Evolutionary conservation across 768 basidiomycete genomes (phyloP), one percentile per base, ranked within the genome.

Genomic region (Podaxis mareebaensis): DNA sequence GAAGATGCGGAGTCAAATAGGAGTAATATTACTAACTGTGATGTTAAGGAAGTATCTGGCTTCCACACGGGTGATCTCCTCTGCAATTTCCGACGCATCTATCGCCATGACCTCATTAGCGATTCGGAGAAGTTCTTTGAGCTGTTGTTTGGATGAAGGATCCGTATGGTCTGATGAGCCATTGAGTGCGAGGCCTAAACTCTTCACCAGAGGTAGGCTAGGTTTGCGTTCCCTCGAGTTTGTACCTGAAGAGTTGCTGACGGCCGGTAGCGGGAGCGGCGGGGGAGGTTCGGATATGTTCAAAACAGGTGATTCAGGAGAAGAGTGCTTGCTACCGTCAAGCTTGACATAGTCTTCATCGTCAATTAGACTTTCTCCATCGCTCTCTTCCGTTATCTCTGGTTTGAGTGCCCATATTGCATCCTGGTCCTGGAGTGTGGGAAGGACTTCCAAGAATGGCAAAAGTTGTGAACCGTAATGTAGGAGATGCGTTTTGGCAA

Each of bases 401-500:
- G 80, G 77, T 69, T 89, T 89, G 67, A 89, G 70, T n/a, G 91
- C 87, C 92, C 93, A 94, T 6, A 84, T 74, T 24, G 80, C 78
- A 71, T 94, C 91, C 58, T 81, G 80, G 70, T 94, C 92, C n/a
- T 78, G 75, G 26, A 91, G 77, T 38, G 73, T 79, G 4, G 88
- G 81, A 10, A 92, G 77, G 54, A 82, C 77, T 67, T 93, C 90
- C 39, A 92, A 78, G 71, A 95, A 94, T 1, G 91, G 91, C 10
- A 92, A 81, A 67, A 95, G 86, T 68, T 92, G 90, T 13, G 90
- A 87, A 40, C 90, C 93, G 66, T 95, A 95, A 72, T 94, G 92
- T 13, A 93, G 80, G 22, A 93, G 85, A 70, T 93, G 88, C 0
- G 89, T 89, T 73, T 93, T 92, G 55, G 86, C 84, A 8, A 90